Percentiles rank a stretch among this genome's conserved stretches.
Conservation (phyloP, 2,329 filamentous ascomycete genomes). For the Knufia fluminis region DNA sequence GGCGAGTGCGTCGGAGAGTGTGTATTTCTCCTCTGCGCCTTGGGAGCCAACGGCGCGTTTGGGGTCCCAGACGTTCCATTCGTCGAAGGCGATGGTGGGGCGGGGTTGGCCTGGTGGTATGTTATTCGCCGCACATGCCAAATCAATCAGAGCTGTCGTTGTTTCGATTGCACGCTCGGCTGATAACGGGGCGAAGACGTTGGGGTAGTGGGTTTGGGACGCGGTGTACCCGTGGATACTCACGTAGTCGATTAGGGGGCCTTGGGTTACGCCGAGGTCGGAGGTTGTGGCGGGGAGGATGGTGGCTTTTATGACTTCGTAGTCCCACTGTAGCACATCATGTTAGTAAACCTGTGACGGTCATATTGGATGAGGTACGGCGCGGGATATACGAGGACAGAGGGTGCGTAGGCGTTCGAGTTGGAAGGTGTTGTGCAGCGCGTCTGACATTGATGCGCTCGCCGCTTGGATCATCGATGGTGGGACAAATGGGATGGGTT, state of each 20-base stretch:
- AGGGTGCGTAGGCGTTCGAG: too few species aligned
- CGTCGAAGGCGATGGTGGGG: slow-evolving; percentile 70
- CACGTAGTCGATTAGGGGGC: slow-evolving; percentile 62
- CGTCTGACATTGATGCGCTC: too few species aligned
- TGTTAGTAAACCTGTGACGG: too few species aligned
- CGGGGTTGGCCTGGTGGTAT: slow-evolving; percentile 47
- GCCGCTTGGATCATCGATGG: too few species aligned
- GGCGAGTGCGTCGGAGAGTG: slow-evolving; percentile 65
- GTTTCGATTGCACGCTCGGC: slow-evolving; percentile 69
- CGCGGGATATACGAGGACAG: too few species aligned
- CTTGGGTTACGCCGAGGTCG: slow-evolving; percentile 28
- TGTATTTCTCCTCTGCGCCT: slow-evolving; percentile 66
- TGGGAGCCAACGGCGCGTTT: slow-evolving; percentile 59
- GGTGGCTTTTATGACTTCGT: slow-evolving; percentile 62
- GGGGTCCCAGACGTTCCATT: slow-evolving; percentile 79
- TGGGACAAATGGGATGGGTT: too few species aligned
- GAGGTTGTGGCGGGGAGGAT: slow-evolving; percentile 42
- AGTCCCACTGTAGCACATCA: slow-evolving; percentile 67
- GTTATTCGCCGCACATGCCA: slow-evolving; percentile 58
- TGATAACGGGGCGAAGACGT: slow-evolving; percentile 55
- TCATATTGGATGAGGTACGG: too few species aligned
- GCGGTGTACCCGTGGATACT: slow-evolving; percentile 72
- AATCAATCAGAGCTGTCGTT: slow-evolving; percentile 58
- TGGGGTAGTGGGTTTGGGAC: slow-evolving; percentile 42
- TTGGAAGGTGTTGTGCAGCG: too few species aligned